Conservation (phyloP, 176 grass and related monocot species). For the Zizania latifolia region DNA sequence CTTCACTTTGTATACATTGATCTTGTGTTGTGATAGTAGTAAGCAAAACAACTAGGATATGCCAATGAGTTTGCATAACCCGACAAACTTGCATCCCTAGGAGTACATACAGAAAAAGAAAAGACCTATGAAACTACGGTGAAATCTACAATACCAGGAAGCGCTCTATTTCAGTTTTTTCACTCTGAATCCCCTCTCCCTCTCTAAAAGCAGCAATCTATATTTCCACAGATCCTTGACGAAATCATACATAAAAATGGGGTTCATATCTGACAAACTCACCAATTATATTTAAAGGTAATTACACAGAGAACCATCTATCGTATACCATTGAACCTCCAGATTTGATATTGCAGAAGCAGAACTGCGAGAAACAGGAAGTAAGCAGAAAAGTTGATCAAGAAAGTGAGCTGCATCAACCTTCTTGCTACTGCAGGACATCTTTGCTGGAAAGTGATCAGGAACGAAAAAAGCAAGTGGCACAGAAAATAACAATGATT, state of each 20-base stretch:
- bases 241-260: not conserved
- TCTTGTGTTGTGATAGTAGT: not conserved
- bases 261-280: not conserved
- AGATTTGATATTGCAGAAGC: slow-evolving; percentile 35
- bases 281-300: slow-evolving; percentile 15
- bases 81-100: not conserved
- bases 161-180: not conserved
- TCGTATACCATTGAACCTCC: slow-evolving; percentile 45
- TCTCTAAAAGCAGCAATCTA: too few species aligned
- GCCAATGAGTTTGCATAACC: not conserved
- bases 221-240: not conserved
- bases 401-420: not conserved
- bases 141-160: not conserved
- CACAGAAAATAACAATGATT: not conserved
- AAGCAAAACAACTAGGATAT: not conserved
- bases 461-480: not conserved
- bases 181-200: not conserved
- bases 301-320: slow-evolving; percentile 33
- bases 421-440: not conserved
- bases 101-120: not conserved
- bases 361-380: not conserved
- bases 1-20: not conserved
- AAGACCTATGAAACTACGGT: not conserved
- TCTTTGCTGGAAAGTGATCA: not conserved
- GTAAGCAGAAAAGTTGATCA: not conserved